These are phyloP conservation scores for Astrocystis sublimbata DNA, from an alignment of 495 filamentous ascomycete species.

Conservation along the genomic window DNA sequence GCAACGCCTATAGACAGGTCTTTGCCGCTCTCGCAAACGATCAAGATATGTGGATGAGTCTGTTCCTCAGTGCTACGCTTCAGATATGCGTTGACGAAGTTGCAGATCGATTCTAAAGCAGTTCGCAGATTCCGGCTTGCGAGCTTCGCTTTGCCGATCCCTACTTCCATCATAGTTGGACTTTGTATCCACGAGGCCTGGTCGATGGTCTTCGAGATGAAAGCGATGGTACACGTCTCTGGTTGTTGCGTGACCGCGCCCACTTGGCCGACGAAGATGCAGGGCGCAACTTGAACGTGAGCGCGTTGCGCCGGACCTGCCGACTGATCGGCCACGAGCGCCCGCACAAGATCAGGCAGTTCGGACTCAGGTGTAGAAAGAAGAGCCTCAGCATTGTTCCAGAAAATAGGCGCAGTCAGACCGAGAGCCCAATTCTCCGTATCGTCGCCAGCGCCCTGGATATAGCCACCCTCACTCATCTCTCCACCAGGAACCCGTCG, in stretches of 20 bases:
- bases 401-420: conserved; percentile 76
- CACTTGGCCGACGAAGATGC: conserved; percentile 35
- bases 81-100: conserved; percentile 42
- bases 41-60: conserved; percentile 27
- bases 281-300: conserved; percentile 39
- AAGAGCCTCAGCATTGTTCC: conserved; percentile 61
- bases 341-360: conserved; percentile 61
- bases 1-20: conserved; percentile 51
- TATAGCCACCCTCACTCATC: conserved; percentile 71
- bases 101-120: conserved; percentile 59
- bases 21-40: conserved; percentile 44
- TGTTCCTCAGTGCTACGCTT: not conserved
- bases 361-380: conserved; percentile 62
- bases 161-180: conserved; percentile 57
- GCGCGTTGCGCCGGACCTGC: conserved; percentile 21
- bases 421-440: conserved; percentile 85
- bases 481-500: conserved; percentile 65
- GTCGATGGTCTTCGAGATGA: conserved; percentile 39
- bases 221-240: conserved; percentile 27
- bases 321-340: conserved; percentile 45
- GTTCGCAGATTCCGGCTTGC: conserved; percentile 74
- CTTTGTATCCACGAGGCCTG: conserved; percentile 36
- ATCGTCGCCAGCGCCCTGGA: conserved; percentile 94
- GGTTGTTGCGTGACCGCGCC: conserved; percentile 17
- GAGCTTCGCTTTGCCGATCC: conserved; percentile 63